A percentile compares a stretch with the other conserved stretches of the same genome.
phyloP scores from a whole-genome alignment of 345 rosid species.

The Salix exigua region DNA sequence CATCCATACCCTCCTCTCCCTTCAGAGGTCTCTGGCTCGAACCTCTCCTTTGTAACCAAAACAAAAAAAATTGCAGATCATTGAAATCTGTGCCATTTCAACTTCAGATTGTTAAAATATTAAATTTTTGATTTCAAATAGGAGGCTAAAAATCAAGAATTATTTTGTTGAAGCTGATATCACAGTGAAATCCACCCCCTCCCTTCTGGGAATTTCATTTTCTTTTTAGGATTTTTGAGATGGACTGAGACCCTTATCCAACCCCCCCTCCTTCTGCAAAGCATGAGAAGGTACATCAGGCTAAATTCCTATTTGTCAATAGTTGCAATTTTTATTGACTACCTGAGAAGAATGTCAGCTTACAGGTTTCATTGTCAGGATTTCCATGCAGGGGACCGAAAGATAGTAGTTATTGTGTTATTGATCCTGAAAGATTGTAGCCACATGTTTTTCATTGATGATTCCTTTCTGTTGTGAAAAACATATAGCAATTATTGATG shows the following conservation, averaged over 20 bases:
- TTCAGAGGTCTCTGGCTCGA: no score
- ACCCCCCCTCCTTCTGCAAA: background rate
- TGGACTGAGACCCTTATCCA: background rate
- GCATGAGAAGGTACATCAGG: background rate
- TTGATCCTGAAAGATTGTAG: background rate
- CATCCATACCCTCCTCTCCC: no score
- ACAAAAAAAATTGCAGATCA: no score
- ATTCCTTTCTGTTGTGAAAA: background rate
- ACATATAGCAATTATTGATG: no score
- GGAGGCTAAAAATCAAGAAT: background rate
- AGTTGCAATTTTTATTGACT: background rate
- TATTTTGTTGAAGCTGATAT: background rate
- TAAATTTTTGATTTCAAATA: no score
- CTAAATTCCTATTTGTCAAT: background rate
- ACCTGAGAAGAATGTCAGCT: background rate
- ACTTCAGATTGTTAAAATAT: no score
- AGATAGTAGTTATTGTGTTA: background rate
- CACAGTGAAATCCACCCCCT: background rate
- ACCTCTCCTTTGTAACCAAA: no score
- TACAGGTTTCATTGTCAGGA: background rate
- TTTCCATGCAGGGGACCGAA: background rate
- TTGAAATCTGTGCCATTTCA: no score
- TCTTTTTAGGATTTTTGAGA: background rate
- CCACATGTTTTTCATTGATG: background rate
- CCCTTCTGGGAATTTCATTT: background rate